phyloP scores from a whole-genome alignment of 169 alveolate species.

The Cryptosporidium ubiquitum region DNA sequence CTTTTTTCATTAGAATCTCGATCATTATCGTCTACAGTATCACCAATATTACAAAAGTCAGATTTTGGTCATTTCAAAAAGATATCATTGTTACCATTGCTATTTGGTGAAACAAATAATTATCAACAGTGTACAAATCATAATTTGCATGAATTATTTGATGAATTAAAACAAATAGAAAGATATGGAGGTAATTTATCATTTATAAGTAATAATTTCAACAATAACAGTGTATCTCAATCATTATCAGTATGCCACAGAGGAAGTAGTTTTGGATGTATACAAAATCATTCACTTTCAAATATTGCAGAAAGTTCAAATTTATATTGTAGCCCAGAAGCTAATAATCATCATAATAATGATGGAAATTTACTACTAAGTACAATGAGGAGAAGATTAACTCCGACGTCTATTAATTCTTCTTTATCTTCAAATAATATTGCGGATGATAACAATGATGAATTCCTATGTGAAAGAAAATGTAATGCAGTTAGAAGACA shows the following conservation, averaged over 20 bases:
- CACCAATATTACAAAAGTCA: neutral
- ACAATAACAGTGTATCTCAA: neutral
- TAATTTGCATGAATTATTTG: conserved; percentile 18
- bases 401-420: conserved; percentile 70
- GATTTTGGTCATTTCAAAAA: neutral
- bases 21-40: neutral
- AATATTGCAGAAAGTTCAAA: conserved; percentile 6
- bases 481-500: conserved; percentile 56
- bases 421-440: conserved; percentile 66
- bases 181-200: conserved; percentile 16
- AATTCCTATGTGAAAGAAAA: conserved; percentile 30
- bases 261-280: conserved; percentile 38
- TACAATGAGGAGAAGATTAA: conserved; percentile 23
- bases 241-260: conserved; percentile 1
- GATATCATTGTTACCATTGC: neutral
- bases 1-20: conserved; percentile 3
- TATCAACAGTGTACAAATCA: neutral
- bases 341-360: neutral
- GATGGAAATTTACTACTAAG: neutral
- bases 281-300: conserved; percentile 33
- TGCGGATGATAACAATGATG: conserved; percentile 26
- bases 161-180: conserved; percentile 35
- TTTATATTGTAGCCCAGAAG: neutral
- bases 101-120: conserved; percentile 21
- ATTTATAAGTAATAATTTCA: neutral